These are phyloP conservation scores for Lichtheimia ramosa DNA, from an alignment of 371 early-diverging fungal species.

Conservation along the genomic window DNA sequence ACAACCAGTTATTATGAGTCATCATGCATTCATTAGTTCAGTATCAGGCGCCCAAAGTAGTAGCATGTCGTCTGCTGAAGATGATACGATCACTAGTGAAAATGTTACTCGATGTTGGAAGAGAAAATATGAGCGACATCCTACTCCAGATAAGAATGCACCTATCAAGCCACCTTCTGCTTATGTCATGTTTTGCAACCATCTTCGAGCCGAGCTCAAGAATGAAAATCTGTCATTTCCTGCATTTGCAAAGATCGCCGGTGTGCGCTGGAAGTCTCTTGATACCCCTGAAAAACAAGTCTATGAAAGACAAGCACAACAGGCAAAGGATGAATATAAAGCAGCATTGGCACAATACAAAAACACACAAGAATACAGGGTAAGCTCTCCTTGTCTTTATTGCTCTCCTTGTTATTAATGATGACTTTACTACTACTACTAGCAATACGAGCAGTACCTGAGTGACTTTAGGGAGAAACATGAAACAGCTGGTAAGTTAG, in stretches of 20 bases:
- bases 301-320: slow-evolving; percentile 38
- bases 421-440: background rate
- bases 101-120: slow-evolving; percentile 36
- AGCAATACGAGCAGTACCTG: slow-evolving; percentile 49
- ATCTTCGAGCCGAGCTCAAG: slow-evolving; percentile 45
- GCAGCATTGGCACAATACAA: slow-evolving; percentile 37
- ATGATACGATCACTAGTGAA: slow-evolving; percentile 37
- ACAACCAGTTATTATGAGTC: slow-evolving; percentile 6
- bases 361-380: slow-evolving; percentile 37
- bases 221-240: slow-evolving; percentile 49
- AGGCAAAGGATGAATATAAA: slow-evolving; percentile 39
- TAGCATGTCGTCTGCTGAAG: slow-evolving; percentile 44
- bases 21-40: slow-evolving; percentile 21
- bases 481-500: slow-evolving; percentile 37
- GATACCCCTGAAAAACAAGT: slow-evolving; percentile 28
- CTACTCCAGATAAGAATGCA: slow-evolving; percentile 53
- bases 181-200: slow-evolving; percentile 58
- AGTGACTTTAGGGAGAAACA: slow-evolving; percentile 45
- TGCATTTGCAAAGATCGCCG: slow-evolving; percentile 51
- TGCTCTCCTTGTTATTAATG: background rate
- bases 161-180: slow-evolving; percentile 58
- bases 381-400: slow-evolving; percentile 1
- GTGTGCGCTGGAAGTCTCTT: slow-evolving; percentile 54
- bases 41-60: slow-evolving; percentile 21
- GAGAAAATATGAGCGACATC: slow-evolving; percentile 52